Evolutionary conservation across 164 flowering plant species (phyloP).

Genomic region (Cinnamomum chago): DNA sequence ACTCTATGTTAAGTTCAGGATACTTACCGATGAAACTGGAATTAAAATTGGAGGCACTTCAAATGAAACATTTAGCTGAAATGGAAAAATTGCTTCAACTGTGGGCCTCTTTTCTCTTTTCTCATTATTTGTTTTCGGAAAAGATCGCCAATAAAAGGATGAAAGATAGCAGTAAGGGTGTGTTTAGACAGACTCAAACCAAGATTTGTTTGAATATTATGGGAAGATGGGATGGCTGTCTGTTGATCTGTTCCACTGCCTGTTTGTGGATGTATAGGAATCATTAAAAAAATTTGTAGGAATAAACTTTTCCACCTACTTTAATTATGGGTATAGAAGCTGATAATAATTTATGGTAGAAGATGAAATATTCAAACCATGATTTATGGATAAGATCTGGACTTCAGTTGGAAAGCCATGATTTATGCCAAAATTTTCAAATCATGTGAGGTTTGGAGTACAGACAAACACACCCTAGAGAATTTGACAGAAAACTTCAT

Average conservation of each 20-base stretch:
- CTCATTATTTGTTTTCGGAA: too few species aligned
- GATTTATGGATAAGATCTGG: too few species aligned
- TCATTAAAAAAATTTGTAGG: neutral
- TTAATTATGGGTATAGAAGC: neutral
- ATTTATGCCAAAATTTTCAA: neutral
- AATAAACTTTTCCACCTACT: neutral
- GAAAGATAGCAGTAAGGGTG: neutral
- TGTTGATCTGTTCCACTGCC: neutral
- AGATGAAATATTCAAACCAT: neutral
- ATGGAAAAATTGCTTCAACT: slow-evolving; percentile 12
- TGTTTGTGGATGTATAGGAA: neutral
- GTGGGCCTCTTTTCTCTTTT: neutral
- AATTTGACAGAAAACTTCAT: neutral
- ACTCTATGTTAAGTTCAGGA: neutral
- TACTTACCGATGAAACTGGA: slow-evolving; percentile 85
- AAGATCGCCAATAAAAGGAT: too few species aligned
- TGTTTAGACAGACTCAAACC: neutral
- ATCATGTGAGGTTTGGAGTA: neutral
- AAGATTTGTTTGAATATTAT: neutral
- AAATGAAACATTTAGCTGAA: slow-evolving; percentile 89
- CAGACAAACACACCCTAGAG: neutral
- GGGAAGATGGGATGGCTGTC: neutral
- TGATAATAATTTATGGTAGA: neutral
- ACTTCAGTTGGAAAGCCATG: too few species aligned
- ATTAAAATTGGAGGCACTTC: slow-evolving; percentile 69